Conservation (phyloP, 306 rosid genomes). For the Vigna nakashimae region DNA sequence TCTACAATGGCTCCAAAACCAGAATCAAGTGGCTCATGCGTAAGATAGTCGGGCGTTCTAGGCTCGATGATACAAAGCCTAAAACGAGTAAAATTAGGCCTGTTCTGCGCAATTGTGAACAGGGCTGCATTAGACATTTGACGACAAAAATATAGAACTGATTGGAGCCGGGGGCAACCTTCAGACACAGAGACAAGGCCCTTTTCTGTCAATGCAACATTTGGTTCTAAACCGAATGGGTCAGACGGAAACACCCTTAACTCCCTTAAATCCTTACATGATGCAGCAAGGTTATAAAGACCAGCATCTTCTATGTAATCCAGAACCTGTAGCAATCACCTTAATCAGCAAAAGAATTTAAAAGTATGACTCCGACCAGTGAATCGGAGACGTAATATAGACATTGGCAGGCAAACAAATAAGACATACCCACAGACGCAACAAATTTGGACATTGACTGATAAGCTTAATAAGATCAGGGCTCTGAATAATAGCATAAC, state of each 20-base stretch:
- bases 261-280: conserved; percentile 86
- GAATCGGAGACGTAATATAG: conserved; percentile 21
- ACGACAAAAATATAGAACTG: conserved; percentile 92
- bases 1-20: conserved; percentile 98
- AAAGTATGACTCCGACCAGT: not conserved
- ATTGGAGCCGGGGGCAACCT: conserved; percentile 92
- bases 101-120: conserved; percentile 73
- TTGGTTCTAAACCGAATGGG: conserved; percentile 73
- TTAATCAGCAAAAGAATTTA: conserved; percentile 45
- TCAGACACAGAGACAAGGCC: conserved; percentile 89
- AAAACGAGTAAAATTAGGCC: conserved; percentile 84
- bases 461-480: conserved; percentile 76
- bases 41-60: conserved; percentile 71
- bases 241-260: conserved; percentile 95
- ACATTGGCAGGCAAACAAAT: conserved; percentile 8
- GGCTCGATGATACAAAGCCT: conserved; percentile 96
- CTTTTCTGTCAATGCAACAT: conserved; percentile 78
- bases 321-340: conserved; percentile 68
- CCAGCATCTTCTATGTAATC: conserved; percentile 93
- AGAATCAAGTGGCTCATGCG: conserved; percentile 69
- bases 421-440: conserved; percentile 77
- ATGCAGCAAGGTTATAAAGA: conserved; percentile 71
- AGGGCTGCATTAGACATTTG: conserved; percentile 94
- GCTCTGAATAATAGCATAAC: conserved; percentile 72
- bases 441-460: conserved; percentile 74